A percentile compares a stretch with the other conserved stretches of the same genome.
Conservation (phyloP, 2,329 filamentous ascomycete species). For the Phaeosphaeria sp. region DNA sequence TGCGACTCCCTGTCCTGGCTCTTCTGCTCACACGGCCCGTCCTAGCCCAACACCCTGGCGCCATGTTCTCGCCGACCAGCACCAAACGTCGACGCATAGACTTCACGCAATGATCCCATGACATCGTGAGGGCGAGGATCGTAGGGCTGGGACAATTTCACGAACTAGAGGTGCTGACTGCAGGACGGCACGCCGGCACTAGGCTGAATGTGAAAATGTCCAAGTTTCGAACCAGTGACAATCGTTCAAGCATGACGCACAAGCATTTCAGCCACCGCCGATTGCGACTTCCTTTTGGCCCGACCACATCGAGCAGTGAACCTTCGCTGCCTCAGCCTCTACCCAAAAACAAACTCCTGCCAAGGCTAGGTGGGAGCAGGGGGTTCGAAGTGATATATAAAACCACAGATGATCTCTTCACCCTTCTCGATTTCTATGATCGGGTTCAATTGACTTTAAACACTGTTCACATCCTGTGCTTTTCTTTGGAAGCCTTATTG, state of each 20-base stretch:
- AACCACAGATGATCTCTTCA: too few relatives aligned
- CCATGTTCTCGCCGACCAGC: conserved; percentile 31
- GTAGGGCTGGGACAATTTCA: too few relatives aligned
- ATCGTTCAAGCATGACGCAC: conserved; percentile 43
- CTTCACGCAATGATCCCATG: not conserved
- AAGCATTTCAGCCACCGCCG: conserved; percentile 49
- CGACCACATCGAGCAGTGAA: conserved; percentile 46
- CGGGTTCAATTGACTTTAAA: too few relatives aligned
- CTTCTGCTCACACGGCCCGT: conserved; percentile 36
- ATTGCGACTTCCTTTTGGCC: conserved; percentile 46
- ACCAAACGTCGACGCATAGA: conserved; percentile 44
- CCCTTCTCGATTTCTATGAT: too few relatives aligned
- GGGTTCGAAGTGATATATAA: too few relatives aligned
- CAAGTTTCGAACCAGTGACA: conserved; percentile 42
- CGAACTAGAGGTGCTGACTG: too few relatives aligned
- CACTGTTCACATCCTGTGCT: too few relatives aligned
- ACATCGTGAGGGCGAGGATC: too few relatives aligned
- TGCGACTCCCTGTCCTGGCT: too few relatives aligned
- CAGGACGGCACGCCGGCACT: too few relatives aligned
- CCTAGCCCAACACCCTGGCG: conserved; percentile 26
- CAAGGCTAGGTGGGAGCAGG: conserved; percentile 48
- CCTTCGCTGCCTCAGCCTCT: conserved; percentile 47
- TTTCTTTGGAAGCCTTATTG: too few relatives aligned
- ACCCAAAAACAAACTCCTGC: conserved; percentile 45
- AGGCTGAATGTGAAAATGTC: too few relatives aligned